phyloP scores from a whole-genome alignment of 345 rosid species.

The Conringia planisiliqua region DNA sequence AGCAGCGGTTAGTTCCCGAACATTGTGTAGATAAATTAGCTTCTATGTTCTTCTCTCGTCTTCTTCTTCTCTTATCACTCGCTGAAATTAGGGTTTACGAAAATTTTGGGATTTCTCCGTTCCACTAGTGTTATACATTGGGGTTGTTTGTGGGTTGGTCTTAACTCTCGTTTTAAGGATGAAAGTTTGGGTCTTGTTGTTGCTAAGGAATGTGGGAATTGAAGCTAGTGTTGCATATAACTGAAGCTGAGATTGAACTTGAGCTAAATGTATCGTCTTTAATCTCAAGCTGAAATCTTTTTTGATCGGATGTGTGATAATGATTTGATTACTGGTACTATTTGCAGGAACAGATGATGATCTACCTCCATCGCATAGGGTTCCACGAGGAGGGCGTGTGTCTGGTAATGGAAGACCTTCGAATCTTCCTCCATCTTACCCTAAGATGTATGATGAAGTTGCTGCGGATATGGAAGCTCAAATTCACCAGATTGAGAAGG shows the following conservation, averaged over 20 bases:
- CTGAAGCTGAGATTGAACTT: neutral
- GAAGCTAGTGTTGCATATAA: neutral
- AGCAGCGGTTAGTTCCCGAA: constrained; percentile 65
- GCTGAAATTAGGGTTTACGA: constrained; percentile 15
- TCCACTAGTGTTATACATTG: neutral
- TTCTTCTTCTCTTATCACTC: neutral
- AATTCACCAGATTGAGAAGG: constrained; percentile 84
- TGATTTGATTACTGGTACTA: neutral
- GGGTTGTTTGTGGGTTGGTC: neutral
- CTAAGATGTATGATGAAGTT: constrained; percentile 62
- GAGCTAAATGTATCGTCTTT: neutral
- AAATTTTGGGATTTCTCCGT: neutral
- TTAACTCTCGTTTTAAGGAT: neutral
- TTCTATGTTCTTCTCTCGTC: neutral
- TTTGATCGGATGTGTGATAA: neutral
- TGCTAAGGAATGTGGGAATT: neutral
- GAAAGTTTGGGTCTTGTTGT: neutral
- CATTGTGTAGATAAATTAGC: neutral
- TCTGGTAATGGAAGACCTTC: constrained; percentile 67
- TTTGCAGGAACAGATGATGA: constrained; percentile 87
- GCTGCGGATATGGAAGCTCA: constrained; percentile 77
- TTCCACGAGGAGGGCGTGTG: constrained; percentile 59
- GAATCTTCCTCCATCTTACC: constrained; percentile 45
- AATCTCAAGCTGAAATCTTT: constrained; percentile 1
- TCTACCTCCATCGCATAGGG: constrained; percentile 73